These are phyloP conservation scores for Ampelocalamus luodianensis DNA, from an alignment of 176 grass and related monocot genomes.

Conservation along the genomic window DNA sequence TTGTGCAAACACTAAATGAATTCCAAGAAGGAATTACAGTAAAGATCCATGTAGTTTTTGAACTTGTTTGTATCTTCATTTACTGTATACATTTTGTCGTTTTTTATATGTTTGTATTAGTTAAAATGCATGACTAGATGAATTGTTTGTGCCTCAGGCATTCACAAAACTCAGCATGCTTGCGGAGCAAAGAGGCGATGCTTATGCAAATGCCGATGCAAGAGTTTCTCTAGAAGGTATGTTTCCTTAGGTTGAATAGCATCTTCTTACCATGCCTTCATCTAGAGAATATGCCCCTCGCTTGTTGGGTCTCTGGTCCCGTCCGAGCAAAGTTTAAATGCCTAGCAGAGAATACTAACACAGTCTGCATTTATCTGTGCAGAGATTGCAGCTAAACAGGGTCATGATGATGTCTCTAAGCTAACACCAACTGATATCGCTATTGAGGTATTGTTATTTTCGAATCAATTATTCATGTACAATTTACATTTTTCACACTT, in stretches of 20 bases:
- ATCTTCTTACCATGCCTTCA: neutral
- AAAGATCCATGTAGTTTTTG: neutral
- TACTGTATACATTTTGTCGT: neutral
- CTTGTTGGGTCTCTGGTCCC: neutral
- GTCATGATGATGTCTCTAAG: slow-evolving; percentile 64
- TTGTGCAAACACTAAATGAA: neutral
- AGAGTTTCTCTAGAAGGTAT: slow-evolving; percentile 79
- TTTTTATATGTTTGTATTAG: neutral
- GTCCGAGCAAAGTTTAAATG: neutral
- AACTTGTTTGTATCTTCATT: neutral
- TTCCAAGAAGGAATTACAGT: neutral
- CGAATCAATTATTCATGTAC: neutral
- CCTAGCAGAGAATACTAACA: slow-evolving; percentile 23
- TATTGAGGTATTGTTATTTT: slow-evolving; percentile 58
- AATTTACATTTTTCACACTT: neutral
- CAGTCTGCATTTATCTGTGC: slow-evolving; percentile 17
- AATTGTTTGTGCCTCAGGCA: slow-evolving; percentile 51
- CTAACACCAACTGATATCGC: slow-evolving; percentile 81
- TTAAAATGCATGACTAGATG: slow-evolving; percentile 20
- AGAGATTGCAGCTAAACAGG: slow-evolving; percentile 83
- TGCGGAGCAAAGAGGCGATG: slow-evolving; percentile 66
- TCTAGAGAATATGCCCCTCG: neutral
- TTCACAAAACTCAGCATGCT: slow-evolving; percentile 70
- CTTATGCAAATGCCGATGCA: slow-evolving; percentile 73
- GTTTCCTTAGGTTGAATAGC: neutral